Conservation (phyloP, 768 basidiomycete species). For the Gloeostereum incarnatum region DNA sequence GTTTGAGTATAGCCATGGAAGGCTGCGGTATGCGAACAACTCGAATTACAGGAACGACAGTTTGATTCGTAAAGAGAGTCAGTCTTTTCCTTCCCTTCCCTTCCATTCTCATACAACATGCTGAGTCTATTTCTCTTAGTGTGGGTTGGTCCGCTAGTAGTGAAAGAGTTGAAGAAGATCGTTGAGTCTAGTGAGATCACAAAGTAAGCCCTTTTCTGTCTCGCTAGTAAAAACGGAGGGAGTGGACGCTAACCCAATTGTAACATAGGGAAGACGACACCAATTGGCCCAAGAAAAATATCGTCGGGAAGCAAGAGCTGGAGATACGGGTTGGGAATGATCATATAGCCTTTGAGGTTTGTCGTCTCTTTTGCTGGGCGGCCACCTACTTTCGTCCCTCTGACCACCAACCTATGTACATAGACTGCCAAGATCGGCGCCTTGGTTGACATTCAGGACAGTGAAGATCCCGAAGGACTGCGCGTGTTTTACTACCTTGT, state of each 20-base stretch:
- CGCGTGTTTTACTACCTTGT: constrained; percentile 98
- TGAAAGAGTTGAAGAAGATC: constrained; percentile 92
- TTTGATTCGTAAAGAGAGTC: constrained; percentile 54
- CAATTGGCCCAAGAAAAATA: constrained; percentile 99
- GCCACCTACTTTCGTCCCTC: background rate
- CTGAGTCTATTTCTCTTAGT: too few relatives aligned
- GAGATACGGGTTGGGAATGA: constrained; percentile 92
- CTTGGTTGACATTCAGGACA: constrained; percentile 92
- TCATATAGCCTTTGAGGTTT: constrained; percentile 94
- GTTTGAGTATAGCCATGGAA: constrained; percentile 96
- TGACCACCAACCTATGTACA: constrained; percentile 1
- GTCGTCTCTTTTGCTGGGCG: constrained; percentile 17
- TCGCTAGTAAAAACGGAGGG: too few relatives aligned
- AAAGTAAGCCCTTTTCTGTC: constrained; percentile 46
- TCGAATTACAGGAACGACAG: constrained; percentile 98
- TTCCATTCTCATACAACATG: background rate
- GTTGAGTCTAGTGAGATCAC: constrained; percentile 91
- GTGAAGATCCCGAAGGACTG: constrained; percentile 94
- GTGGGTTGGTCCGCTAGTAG: constrained; percentile 88
- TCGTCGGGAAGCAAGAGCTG: constrained; percentile 96
- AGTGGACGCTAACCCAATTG: background rate
- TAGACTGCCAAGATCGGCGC: constrained; percentile 99
- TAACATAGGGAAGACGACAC: constrained; percentile 91
- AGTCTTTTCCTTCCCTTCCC: background rate
- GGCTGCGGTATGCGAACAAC: constrained; percentile 97